Evolutionary conservation across 2,329 filamentous ascomycete genomes (phyloP).

Genomic region (Curvularia spicifera): DNA sequence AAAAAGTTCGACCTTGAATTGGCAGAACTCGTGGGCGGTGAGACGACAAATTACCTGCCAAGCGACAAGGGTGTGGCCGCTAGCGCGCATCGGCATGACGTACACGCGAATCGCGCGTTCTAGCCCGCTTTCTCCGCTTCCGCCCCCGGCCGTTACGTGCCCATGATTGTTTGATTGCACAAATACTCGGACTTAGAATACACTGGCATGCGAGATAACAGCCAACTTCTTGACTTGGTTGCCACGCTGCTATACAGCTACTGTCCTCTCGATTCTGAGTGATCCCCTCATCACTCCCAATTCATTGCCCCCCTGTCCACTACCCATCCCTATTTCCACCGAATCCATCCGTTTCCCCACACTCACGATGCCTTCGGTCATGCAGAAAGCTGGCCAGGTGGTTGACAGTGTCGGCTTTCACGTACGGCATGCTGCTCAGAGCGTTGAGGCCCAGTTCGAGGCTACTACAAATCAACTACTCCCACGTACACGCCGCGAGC

Average conservation of each 20-base stretch:
- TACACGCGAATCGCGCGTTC: conserved; percentile 25
- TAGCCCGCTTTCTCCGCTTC: neutral
- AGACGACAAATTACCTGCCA: conserved; percentile 11
- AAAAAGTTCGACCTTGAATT: conserved; percentile 40
- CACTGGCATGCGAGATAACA: conserved; percentile 5
- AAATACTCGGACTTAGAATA: neutral
- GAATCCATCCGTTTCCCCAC: neutral
- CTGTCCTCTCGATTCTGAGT: neutral
- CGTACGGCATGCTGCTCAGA: conserved; percentile 23
- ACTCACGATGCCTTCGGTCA: conserved; percentile 26
- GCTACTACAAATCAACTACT: conserved; percentile 60
- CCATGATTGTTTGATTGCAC: neutral
- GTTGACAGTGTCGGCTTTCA: conserved; percentile 29
- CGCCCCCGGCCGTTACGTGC: neutral
- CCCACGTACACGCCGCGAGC: conserved; percentile 66
- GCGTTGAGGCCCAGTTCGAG: conserved; percentile 34
- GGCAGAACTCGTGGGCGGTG: conserved; percentile 26
- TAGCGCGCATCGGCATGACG: conserved; percentile 19
- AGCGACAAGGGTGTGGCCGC: conserved; percentile 8
- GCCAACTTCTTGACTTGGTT: neutral
- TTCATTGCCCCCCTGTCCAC: conserved; percentile 4
- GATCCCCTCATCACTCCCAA: neutral
- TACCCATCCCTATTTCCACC: neutral
- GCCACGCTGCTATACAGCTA: neutral
- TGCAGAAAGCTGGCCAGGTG: conserved; percentile 36